Evolutionary conservation across 352 stramenopile species (phyloP), one percentile per base, ranked within the genome.

Genomic region (Phytophthora chlamydospora): DNA sequence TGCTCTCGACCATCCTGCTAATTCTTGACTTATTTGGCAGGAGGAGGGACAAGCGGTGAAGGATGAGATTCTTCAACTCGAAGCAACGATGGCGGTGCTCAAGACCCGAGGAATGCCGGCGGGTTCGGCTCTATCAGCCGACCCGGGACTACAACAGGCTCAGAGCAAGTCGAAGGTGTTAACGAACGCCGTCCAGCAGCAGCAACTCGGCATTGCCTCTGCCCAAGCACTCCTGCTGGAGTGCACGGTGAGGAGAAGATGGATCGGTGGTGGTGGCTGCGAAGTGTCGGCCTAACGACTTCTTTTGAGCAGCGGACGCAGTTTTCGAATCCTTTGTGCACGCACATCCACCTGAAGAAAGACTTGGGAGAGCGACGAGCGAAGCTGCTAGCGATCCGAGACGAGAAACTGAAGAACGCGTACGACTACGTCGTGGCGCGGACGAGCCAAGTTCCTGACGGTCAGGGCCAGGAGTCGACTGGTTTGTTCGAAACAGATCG

Each of bases 401-500:
- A 50, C 1, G 45, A 64, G 27, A 72, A 73, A 41, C 49, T 80
- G 34, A 51, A 39, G 8, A 57, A 51, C 2, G 64, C 56, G 2
- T 58, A 69, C 17, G 47, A 57, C 0, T 77, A 68, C 50, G 21
- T 72, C 1, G 39, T 55, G 12, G 46, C 64, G 4, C 62, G 66
- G 10, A 47, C 27, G 9, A 34, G 21, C 11, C 13, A 51, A 24
- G 21, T 41, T 0, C n/a, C 42, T 3, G 38, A 57, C 7, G 33
- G 53, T n/a, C 60, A 60, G 14, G 52, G 47, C 19, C 59, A 53
- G 7, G 16, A 70, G 24, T 70, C 64, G 14, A 50, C 46, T 11
- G 58, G 68, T 4, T 60, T 62, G 17, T 66, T 66, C 34, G 62
- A 75, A 49, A 62, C 65, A 4, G 46, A 66, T 7, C 49, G 66